Evolutionary conservation across 441 rosid species (phyloP).

Genomic region (Capsella rubella): DNA sequence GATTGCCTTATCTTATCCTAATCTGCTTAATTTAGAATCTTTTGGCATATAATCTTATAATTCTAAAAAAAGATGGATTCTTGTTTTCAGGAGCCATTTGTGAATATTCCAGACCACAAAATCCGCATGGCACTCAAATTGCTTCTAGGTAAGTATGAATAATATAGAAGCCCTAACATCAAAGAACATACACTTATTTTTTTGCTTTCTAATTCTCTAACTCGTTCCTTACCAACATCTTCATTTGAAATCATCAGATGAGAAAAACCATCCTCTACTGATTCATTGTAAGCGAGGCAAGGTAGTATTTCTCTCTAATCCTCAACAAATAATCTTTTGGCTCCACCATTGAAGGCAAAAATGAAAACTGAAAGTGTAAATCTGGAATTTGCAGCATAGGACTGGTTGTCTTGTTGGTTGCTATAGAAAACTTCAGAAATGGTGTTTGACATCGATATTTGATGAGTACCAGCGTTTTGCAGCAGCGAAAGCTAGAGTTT

Average conservation of each 20-base stretch:
- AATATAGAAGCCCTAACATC: slow-evolving; percentile 5
- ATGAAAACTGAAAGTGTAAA: background rate
- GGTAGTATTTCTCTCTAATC: slow-evolving; percentile 45
- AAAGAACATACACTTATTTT: slow-evolving; percentile 12
- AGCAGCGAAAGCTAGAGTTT: slow-evolving; percentile 75
- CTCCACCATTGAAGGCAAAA: background rate
- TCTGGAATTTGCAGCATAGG: slow-evolving; percentile 57
- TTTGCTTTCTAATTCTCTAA: slow-evolving; percentile 16
- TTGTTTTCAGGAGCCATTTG: slow-evolving; percentile 86
- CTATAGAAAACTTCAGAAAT: slow-evolving; percentile 67
- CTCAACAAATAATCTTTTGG: slow-evolving; percentile 1
- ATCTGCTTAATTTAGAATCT: slow-evolving; percentile 14
- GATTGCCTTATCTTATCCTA: slow-evolving; percentile 23
- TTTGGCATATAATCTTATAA: background rate
- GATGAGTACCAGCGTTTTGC: slow-evolving; percentile 77
- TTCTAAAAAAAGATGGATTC: background rate
- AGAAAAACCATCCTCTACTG: slow-evolving; percentile 70
- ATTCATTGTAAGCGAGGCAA: slow-evolving; percentile 82
- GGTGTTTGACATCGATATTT: slow-evolving; percentile 70
- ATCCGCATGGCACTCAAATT: slow-evolving; percentile 72
- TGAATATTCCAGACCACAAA: slow-evolving; percentile 70
- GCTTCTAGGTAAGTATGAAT: slow-evolving; percentile 56
- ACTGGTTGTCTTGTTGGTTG: slow-evolving; percentile 77
- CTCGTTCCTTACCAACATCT: slow-evolving; percentile 15
- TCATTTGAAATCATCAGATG: slow-evolving; percentile 47